phyloP scores from a whole-genome alignment of 2,329 filamentous ascomycete genomes.

The Monilinia aucupariae region DNA sequence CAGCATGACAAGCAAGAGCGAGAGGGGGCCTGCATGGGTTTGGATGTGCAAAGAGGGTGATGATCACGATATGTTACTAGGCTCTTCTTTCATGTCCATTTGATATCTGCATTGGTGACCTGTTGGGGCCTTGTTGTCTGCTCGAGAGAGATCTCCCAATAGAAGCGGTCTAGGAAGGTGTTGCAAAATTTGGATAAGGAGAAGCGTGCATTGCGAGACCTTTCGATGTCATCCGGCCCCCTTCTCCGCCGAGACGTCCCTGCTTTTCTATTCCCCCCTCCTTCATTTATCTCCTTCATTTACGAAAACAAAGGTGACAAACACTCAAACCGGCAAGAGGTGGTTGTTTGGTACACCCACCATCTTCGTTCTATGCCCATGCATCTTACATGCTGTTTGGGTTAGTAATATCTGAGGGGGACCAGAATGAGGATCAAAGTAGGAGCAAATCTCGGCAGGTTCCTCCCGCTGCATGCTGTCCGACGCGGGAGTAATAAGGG shows the following conservation, averaged over 20 bases:
- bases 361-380: background rate
- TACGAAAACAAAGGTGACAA: constrained; percentile 1
- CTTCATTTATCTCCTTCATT: background rate
- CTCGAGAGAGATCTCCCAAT: background rate
- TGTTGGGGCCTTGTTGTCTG: background rate
- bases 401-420: background rate
- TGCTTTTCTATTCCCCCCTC: background rate
- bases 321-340: background rate
- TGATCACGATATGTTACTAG: background rate
- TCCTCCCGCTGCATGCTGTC: constrained; percentile 13
- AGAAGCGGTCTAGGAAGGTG: background rate
- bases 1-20: background rate
- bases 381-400: background rate
- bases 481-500: background rate
- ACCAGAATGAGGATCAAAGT: background rate
- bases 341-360: background rate
- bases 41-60: background rate
- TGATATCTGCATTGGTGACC: background rate
- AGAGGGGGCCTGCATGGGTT: background rate
- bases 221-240: background rate
- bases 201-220: background rate
- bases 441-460: constrained; percentile 1
- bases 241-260: background rate
- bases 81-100: background rate
- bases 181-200: background rate